These are phyloP conservation scores for Seiridium cupressi DNA, from an alignment of 2,329 filamentous ascomycete genomes.

Conservation along the genomic window DNA sequence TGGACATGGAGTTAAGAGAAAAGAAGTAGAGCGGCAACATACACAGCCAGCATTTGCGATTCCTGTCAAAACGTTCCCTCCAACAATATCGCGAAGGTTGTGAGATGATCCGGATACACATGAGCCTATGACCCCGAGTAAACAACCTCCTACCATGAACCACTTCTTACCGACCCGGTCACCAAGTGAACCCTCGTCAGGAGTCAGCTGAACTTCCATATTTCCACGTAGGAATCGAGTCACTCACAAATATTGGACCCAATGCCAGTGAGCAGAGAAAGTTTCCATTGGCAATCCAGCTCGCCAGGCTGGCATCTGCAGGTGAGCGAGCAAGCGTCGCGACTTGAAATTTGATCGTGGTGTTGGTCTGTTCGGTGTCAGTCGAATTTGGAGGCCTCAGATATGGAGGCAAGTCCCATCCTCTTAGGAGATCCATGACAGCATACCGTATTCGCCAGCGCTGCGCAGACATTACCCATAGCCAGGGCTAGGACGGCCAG, in stretches of 20 bases:
- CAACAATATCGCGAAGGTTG: not conserved
- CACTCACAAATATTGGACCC: not conserved
- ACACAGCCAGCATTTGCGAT: slow-evolving; percentile 6
- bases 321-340: not conserved
- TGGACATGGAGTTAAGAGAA: not conserved
- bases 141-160: not conserved
- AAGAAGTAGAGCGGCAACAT: not conserved
- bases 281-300: slow-evolving; percentile 3
- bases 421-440: not conserved
- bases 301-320: not conserved
- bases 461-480: slow-evolving; percentile 5
- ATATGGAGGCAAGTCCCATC: not conserved
- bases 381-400: too few relatives aligned
- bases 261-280: slow-evolving; percentile 3
- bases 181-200: not conserved
- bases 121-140: slow-evolving; percentile 4
- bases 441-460: slow-evolving; percentile 1
- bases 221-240: not conserved
- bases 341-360: slow-evolving; percentile 1
- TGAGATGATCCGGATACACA: not conserved
- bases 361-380: not conserved
- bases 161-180: slow-evolving; percentile 3
- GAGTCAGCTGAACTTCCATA: not conserved
- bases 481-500: slow-evolving; percentile 1
- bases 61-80: not conserved